Evolutionary conservation across 345 rosid genomes (phyloP).

Genomic region (Bruguiera gymnorhiza): DNA sequence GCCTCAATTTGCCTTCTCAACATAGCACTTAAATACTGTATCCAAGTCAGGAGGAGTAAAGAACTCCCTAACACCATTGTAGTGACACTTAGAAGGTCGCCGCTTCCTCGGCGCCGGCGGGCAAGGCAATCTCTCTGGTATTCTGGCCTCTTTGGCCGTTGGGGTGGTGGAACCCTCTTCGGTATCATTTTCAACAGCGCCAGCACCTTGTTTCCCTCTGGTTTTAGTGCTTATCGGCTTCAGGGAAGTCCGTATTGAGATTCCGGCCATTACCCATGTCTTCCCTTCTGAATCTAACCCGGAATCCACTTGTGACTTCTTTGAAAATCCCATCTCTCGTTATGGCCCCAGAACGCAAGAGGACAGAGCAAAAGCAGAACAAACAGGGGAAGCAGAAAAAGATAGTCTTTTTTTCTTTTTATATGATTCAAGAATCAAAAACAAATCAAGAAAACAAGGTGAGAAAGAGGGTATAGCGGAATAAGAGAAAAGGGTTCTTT

Average conservation of each 20-base stretch:
- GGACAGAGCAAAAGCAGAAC: conserved; percentile 12
- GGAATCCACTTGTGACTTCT: conserved; percentile 57
- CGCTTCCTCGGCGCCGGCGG: conserved; percentile 87
- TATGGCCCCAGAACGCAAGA: neutral
- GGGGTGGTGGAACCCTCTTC: conserved; percentile 69
- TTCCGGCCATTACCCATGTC: conserved; percentile 80
- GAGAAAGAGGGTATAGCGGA: conserved; percentile 8
- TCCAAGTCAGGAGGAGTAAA: conserved; percentile 82
- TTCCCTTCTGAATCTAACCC: conserved; percentile 55
- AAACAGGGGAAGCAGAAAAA: neutral
- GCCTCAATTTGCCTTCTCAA: conserved; percentile 45
- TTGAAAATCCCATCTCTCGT: conserved; percentile 61
- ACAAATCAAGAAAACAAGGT: conserved; percentile 10
- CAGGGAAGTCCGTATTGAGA: conserved; percentile 51
- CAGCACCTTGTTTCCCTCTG: conserved; percentile 33
- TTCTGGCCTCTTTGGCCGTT: conserved; percentile 67
- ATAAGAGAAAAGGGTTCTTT: conserved; percentile 41
- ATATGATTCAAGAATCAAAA: conserved; percentile 23
- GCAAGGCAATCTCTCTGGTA: conserved; percentile 63
- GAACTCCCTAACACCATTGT: conserved; percentile 58
- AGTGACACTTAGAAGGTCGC: conserved; percentile 53
- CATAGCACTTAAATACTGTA: conserved; percentile 61
- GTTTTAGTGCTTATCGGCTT: conserved; percentile 66
- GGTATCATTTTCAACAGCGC: conserved; percentile 8
- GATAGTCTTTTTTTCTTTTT: neutral